Percentiles rank a stretch among this genome's conserved stretches.
These are phyloP conservation scores for Inga laurina DNA, from an alignment of 306 rosid genomes.

Conservation along the genomic window DNA sequence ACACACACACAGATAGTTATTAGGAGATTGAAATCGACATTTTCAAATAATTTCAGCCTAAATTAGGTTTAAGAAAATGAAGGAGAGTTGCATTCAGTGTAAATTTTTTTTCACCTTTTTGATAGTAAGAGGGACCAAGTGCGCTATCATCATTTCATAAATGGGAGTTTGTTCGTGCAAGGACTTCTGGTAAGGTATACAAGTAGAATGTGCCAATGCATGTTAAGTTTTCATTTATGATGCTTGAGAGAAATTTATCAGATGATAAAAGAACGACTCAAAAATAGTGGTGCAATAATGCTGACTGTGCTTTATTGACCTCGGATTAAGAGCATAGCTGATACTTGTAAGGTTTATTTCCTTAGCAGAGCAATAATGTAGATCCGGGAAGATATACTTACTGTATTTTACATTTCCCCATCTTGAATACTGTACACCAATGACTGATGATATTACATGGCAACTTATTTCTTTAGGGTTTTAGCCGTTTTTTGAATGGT, in stretches of 20 bases:
- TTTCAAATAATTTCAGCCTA: neutral
- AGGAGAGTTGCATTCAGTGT: neutral
- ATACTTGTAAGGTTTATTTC: neutral
- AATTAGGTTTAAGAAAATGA: neutral
- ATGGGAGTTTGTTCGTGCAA: slow-evolving; percentile 59
- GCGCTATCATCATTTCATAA: slow-evolving; percentile 60
- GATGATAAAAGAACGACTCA: neutral
- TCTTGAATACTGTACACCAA: no score
- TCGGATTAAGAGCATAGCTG: neutral
- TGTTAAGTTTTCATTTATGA: neutral
- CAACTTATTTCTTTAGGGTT: neutral
- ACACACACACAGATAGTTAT: neutral
- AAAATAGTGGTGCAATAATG: neutral
- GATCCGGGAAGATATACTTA: neutral
- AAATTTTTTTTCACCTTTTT: no score
- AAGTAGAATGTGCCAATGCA: neutral
- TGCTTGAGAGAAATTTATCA: neutral
- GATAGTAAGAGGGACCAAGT: slow-evolving; percentile 54
- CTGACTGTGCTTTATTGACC: neutral
- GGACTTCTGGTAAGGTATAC: slow-evolving; percentile 58
- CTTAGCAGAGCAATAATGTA: neutral
- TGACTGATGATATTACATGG: neutral
- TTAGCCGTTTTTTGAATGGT: neutral
- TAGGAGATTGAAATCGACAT: no score
- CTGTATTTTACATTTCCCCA: neutral